Evolutionary conservation across 306 rosid species (phyloP).

Genomic region (Begonia masoniana): DNA sequence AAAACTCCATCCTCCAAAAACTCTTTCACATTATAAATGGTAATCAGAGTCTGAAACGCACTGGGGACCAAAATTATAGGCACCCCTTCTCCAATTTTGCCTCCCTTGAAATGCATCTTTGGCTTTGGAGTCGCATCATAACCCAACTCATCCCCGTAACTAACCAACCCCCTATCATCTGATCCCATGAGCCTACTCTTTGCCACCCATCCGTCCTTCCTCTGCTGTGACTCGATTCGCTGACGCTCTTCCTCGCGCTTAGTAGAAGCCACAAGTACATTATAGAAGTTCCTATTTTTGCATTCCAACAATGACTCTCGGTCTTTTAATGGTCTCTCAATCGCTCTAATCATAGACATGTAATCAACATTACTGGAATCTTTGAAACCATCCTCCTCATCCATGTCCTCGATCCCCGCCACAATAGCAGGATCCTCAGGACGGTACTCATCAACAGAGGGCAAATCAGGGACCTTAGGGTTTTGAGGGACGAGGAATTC

Average conservation of each 20-base stretch:
- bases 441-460: conserved; percentile 16
- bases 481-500: conserved; percentile 52
- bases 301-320: conserved; percentile 70
- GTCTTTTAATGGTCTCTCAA: conserved; percentile 74
- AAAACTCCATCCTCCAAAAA: conserved; percentile 86
- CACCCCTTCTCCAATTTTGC: conserved; percentile 86
- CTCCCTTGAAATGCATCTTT: conserved; percentile 69
- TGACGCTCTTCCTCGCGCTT: conserved; percentile 92
- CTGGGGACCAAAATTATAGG: conserved; percentile 88
- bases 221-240: conserved; percentile 76
- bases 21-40: conserved; percentile 86
- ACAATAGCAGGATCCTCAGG: conserved; percentile 12
- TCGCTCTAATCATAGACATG: conserved; percentile 38
- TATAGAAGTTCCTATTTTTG: conserved; percentile 65
- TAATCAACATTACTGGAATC: conserved; percentile 20
- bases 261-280: conserved; percentile 57
- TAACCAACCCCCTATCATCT: conserved; percentile 53
- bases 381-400: conserved; percentile 3
- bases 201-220: conserved; percentile 91
- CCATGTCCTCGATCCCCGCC: conserved; percentile 5
- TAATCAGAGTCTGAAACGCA: conserved; percentile 83
- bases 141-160: conserved; percentile 55
- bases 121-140: conserved; percentile 63
- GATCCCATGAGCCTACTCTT: conserved; percentile 74
- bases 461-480: conserved; percentile 28